Evolutionary conservation across 1,139 yeast species (phyloP), one percentile per base, ranked within the genome.

Genomic region (Kluyveromyces marxianus): DNA sequence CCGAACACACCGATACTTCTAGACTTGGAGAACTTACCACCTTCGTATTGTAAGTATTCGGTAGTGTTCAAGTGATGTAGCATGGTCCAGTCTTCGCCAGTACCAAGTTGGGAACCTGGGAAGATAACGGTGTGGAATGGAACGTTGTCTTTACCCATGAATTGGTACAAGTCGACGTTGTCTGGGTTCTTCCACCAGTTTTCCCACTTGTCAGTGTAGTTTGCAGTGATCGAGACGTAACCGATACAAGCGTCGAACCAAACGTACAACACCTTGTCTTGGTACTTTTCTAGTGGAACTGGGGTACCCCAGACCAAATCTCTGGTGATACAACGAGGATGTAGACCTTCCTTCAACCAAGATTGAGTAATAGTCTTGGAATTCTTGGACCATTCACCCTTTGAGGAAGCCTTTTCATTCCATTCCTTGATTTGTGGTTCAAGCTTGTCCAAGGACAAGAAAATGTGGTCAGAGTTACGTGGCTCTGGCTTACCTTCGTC

Each of bases 171-270:
- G 56, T 85, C 72, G 53, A 92, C 96, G 45, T 81, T 69, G 47
- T 89, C 89, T 25, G 95, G 95, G 62, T 85, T 75, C 69, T 80
- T 83, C 99, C 99, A 92, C 94, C 96, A 85, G 60, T 76, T 64
- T 77, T 88, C 79, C 77, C 90, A 86, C 26, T 78, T 78, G 49
- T 85, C 76, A 52, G 89, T 83, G 69, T 90, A 94, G 67, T 84
- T 85, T 31, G 97, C 97, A 36, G 99, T 94, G 60, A 92, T 92
- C 45, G 97, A 88, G 51, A 90, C 81, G 65, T 92, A 92, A 38
- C 99, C 99, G 57, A 92, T 90, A 41, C 96, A 79, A 39, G 99
- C 99, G 69, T 92, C 99, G 57, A 92, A 92, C 99, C 99, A 92
- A 50, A 92, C 99, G 62, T 92, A 92, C 61, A 92, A 73, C 14